Base-by-base conservation (phyloP, 768 basidiomycete genomes). In the Psilocybe azurescens region DNA sequence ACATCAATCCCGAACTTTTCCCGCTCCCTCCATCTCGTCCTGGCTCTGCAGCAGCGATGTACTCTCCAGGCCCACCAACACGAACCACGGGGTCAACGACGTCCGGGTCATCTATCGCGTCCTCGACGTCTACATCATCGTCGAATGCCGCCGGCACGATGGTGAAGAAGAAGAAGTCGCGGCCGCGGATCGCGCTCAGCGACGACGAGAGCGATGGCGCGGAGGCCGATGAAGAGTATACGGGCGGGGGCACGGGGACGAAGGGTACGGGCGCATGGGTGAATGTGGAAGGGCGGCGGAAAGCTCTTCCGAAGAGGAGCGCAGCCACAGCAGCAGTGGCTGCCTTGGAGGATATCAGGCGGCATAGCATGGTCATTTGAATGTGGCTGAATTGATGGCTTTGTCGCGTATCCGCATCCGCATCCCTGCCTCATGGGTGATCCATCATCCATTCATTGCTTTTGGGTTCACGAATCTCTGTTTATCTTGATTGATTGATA, bases 141-240 rank as follows among this genome's bases (percentile, higher is more conserved):
- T 57, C 57, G 16, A 68, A 32, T 33, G 32, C 65, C 44, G 64
- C 72, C 30, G 69, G 74, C 58, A 70, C 69, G 2, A 69, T 70
- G 3, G 68, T 82, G 57, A 84, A 78, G 68, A 79, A 81, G 64
- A 85, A 85, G 71, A 89, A 84, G 66, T 85, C 85, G 3, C 79
- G 83, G 38, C 79, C 82, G 3, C 79, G 79, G 63, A 52, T 81
- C 14, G 56, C 62, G 24, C 33, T 72, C 18, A 74, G 78, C 1
- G 79, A 82, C 33, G 82, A 84, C 1, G 87, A 89, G 58, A 87
- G 86, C 64, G 90, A 89, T 38, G 89, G 87, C 1, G 83, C 81
- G n/a, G 85, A 91, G 65, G 89, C 88, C 3, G 90, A 91, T 70
- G 88, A 81, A 18, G 90, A 91, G 72, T 88, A 80, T 59, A 75